Percentiles rank a stretch among this genome's conserved stretches.
Conservation (phyloP, 2,329 filamentous ascomycete species). For the Tolypocladium sp. region DNA sequence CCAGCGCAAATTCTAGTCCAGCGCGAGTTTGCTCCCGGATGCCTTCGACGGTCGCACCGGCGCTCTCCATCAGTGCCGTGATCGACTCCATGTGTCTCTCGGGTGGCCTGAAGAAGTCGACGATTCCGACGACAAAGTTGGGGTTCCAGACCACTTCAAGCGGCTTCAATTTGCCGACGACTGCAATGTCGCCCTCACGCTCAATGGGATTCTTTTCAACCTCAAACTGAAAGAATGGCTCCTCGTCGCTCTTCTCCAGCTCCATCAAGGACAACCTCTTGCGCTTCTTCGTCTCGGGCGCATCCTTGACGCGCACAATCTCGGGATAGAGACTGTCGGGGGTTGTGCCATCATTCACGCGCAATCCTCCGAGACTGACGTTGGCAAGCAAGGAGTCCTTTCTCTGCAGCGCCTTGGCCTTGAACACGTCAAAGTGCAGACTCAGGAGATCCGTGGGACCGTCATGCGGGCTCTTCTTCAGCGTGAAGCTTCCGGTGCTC, state of each 20-base stretch:
- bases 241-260: conserved; percentile 41
- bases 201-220: conserved; percentile 95
- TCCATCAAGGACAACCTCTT: conserved; percentile 45
- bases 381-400: conserved; percentile 87
- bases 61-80: conserved; percentile 86
- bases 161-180: conserved; percentile 86
- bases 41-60: conserved; percentile 90
- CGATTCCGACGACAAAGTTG: conserved; percentile 80
- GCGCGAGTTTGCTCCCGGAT: conserved; percentile 91
- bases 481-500: conserved; percentile 91
- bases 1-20: conserved; percentile 88
- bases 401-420: conserved; percentile 78
- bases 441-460: conserved; percentile 73
- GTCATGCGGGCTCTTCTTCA: conserved; percentile 60
- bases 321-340: conserved; percentile 85
- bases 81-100: conserved; percentile 99
- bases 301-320: conserved; percentile 92
- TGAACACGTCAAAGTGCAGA: conserved; percentile 90
- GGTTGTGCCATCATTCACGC: conserved; percentile 93
- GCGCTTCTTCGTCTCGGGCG: conserved; percentile 40
- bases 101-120: conserved; percentile 92
- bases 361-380: conserved; percentile 81
- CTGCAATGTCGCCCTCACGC: conserved; percentile 78
- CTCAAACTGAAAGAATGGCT: conserved; percentile 85
- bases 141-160: conserved; percentile 98